A percentile compares a stretch with the other conserved stretches of the same genome.
Conservation (phyloP, 805 yeast species). For the Wickerhamomyces rabaulensis region DNA sequence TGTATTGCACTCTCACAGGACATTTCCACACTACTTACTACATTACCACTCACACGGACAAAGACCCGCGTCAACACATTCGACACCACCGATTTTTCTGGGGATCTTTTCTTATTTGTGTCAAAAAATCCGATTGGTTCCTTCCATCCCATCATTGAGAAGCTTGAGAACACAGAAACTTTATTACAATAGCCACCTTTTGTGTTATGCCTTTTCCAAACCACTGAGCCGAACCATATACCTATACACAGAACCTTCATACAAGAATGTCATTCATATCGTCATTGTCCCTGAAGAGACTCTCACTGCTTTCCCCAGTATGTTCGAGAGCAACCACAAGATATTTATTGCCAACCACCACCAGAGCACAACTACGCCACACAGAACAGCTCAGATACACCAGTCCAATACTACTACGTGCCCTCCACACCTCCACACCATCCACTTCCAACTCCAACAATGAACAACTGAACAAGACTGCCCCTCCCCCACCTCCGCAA, state of each 20-base stretch:
- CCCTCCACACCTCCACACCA: background rate
- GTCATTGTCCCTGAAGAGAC: background rate
- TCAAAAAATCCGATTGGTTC: background rate
- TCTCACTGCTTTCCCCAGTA: background rate
- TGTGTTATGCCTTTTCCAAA: background rate
- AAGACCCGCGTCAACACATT: too few relatives aligned
- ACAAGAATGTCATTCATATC: background rate
- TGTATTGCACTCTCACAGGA: too few relatives aligned
- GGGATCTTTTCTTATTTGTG: background rate
- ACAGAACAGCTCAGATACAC: background rate
- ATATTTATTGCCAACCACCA: background rate
- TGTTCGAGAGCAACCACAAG: background rate
- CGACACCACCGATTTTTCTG: too few relatives aligned
- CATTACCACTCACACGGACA: too few relatives aligned
- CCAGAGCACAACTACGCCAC: background rate
- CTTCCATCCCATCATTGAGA: background rate
- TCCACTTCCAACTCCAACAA: background rate
- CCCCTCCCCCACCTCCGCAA: background rate
- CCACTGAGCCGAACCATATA: background rate
- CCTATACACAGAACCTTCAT: too few relatives aligned
- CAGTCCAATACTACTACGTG: background rate
- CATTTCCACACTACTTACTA: too few relatives aligned
- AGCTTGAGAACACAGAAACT: too few relatives aligned
- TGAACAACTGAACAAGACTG: background rate
- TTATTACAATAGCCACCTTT: too few relatives aligned